A percentile compares a stretch with the other conserved stretches of the same genome.
These are phyloP conservation scores for Rhizopus arrhizus DNA, from an alignment of 371 early-diverging fungal genomes.

Conservation along the genomic window DNA sequence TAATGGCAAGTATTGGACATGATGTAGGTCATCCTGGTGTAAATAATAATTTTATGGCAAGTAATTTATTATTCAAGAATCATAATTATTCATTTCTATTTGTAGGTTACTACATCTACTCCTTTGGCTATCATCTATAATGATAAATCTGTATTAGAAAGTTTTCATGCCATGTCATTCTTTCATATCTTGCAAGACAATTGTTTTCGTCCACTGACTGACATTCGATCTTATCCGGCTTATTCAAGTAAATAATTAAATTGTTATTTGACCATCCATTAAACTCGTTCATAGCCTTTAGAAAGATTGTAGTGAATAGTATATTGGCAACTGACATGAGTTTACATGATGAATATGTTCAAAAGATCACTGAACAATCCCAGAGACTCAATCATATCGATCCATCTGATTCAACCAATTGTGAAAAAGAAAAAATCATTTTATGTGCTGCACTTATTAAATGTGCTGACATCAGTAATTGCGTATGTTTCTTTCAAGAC, in stretches of 20 bases:
- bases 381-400: conserved; percentile 42
- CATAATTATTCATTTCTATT: not conserved
- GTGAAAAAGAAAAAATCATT: conserved; percentile 41
- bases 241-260: conserved; percentile 34
- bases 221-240: conserved; percentile 32
- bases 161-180: conserved; percentile 88
- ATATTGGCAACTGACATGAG: conserved; percentile 88
- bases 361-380: conserved; percentile 64
- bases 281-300: conserved; percentile 53
- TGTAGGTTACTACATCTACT: conserved; percentile 69
- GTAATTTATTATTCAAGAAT: not conserved
- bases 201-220: conserved; percentile 59
- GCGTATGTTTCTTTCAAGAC: conserved; percentile 44
- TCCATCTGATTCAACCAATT: conserved; percentile 17
- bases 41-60: conserved; percentile 78
- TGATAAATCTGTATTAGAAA: conserved; percentile 91
- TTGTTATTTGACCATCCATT: not conserved
- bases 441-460: conserved; percentile 78
- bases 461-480: conserved; percentile 86
- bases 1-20: conserved; percentile 81
- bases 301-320: conserved; percentile 69
- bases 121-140: conserved; percentile 91
- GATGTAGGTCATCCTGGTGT: conserved; percentile 89
- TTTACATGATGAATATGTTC: conserved; percentile 79
- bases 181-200: conserved; percentile 75